These are phyloP conservation scores for Pseudevernia furfuracea DNA, from an alignment of 495 filamentous ascomycete species.

Conservation along the genomic window DNA sequence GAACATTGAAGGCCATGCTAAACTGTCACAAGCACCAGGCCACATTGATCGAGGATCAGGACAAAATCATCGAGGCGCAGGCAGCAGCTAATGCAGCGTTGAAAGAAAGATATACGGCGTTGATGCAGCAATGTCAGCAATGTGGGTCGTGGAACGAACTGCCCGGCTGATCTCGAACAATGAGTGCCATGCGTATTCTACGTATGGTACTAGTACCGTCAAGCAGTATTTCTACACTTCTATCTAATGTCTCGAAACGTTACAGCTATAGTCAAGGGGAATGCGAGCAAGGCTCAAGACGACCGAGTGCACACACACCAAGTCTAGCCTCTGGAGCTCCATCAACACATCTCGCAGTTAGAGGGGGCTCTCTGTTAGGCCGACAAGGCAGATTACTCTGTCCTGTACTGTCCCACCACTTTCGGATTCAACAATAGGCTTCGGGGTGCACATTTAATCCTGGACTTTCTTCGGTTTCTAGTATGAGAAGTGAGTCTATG, in stretches of 20 bases:
- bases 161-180: neutral
- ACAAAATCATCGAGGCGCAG: neutral
- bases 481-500: neutral
- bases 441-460: neutral
- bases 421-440: neutral
- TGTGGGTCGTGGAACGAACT: neutral
- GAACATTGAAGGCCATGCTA: neutral
- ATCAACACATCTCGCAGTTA: neutral
- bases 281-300: neutral
- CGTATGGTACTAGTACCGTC: neutral
- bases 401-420: neutral
- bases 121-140: neutral
- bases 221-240: neutral
- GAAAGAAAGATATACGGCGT: neutral
- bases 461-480: neutral
- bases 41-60: neutral
- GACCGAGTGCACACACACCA: neutral
- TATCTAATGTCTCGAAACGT: neutral
- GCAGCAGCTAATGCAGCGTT: neutral
- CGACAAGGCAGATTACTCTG: neutral
- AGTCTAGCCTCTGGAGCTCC: neutral
- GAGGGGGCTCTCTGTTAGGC: neutral
- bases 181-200: neutral
- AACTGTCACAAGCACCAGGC: neutral
- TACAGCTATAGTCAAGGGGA: neutral